Evolutionary conservation across 352 stramenopile genomes (phyloP).

Genomic region (Globisporangium cederbergense): DNA sequence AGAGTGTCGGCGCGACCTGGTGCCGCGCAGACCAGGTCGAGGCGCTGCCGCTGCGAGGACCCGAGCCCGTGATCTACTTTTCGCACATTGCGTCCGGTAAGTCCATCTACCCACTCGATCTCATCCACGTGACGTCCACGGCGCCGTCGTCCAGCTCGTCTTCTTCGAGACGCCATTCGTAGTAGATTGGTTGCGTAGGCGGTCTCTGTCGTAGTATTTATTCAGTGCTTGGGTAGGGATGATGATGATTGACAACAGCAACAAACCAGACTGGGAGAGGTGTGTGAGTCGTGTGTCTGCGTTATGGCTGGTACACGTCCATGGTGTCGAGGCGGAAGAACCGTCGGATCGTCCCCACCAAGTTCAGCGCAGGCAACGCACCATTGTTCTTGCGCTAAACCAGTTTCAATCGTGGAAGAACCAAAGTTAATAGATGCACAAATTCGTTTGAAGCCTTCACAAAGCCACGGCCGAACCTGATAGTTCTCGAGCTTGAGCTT

Average conservation of each 20-base stretch:
- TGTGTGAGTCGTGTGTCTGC: background rate
- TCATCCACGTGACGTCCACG: conserved; percentile 63
- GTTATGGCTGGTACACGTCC: conserved; percentile 62
- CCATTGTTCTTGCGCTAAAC: conserved; percentile 66
- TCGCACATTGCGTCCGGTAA: conserved; percentile 65
- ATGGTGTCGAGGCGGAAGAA: conserved; percentile 59
- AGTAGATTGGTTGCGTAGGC: background rate
- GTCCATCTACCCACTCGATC: conserved; percentile 68
- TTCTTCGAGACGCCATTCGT: conserved; percentile 10
- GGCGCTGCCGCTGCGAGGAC: conserved; percentile 61
- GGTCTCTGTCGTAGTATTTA: conserved; percentile 8
- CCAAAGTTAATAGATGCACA: background rate
- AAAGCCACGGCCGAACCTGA: conserved; percentile 25
- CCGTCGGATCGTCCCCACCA: conserved; percentile 62
- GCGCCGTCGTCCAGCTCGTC: conserved; percentile 15
- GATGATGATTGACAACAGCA: background rate
- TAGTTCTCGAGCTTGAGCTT: conserved; percentile 72
- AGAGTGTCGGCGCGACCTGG: conserved; percentile 81
- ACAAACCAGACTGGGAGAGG: background rate
- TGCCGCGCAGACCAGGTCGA: conserved; percentile 67
- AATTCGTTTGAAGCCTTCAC: background rate
- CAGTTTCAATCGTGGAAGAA: conserved; percentile 6
- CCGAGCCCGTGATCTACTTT: conserved; percentile 75
- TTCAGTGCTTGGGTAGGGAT: background rate
- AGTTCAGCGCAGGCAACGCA: conserved; percentile 40